These are phyloP conservation scores for Capsicum rhomboideum DNA, from an alignment of 257 asterid species.

Conservation along the genomic window DNA sequence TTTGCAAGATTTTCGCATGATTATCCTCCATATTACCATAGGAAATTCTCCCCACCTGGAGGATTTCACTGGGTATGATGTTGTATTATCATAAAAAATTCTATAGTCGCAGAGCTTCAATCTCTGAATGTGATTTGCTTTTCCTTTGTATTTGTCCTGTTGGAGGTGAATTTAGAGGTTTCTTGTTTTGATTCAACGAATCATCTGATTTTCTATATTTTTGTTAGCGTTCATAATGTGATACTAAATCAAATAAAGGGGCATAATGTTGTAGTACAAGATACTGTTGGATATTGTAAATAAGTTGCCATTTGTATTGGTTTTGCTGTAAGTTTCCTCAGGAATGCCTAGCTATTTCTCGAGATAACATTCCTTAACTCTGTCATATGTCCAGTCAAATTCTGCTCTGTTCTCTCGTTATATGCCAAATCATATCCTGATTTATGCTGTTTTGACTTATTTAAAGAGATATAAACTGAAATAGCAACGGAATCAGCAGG, in stretches of 20 bases:
- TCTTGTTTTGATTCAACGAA: background rate
- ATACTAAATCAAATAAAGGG: background rate
- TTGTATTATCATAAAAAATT: background rate
- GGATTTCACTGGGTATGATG: no score
- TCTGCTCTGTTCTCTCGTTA: background rate
- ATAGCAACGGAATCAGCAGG: constrained; percentile 9
- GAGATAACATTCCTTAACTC: background rate
- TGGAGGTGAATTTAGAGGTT: background rate
- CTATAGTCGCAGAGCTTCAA: background rate
- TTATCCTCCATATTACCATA: background rate
- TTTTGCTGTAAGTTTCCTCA: background rate
- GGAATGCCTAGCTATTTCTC: background rate
- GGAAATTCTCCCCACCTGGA: no score
- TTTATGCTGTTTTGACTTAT: background rate
- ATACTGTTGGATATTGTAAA: background rate
- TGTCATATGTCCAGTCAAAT: background rate
- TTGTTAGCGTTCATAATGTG: background rate
- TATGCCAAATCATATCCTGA: background rate
- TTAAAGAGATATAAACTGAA: constrained; percentile 7
- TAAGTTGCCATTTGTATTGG: background rate
- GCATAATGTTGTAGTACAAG: background rate
- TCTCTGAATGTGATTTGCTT: background rate
- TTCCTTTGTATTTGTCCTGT: background rate
- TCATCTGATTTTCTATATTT: background rate
- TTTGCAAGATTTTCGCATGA: background rate